Conservation (phyloP, 2,329 filamentous ascomycete genomes). For the Cladosporium cucumerinum region DNA sequence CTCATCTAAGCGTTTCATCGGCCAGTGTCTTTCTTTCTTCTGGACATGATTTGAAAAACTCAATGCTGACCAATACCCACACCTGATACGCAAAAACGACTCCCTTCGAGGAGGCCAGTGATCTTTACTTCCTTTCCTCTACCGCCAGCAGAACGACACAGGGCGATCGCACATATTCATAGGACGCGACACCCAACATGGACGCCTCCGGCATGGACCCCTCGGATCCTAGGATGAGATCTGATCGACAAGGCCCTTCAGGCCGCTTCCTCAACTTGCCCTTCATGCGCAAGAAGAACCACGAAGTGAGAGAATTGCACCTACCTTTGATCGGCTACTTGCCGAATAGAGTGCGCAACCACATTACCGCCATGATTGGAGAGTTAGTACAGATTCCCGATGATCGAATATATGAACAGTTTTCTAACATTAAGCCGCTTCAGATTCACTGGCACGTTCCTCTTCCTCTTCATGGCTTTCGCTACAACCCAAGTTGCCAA, state of each 20-base stretch:
- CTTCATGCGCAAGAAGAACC: slow-evolving; percentile 36
- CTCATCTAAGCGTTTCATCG: slow-evolving; percentile 2
- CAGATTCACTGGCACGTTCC: slow-evolving; percentile 43
- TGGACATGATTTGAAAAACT: background rate
- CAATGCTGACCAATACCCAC: background rate
- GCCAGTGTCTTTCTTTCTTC: background rate
- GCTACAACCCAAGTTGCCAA: slow-evolving; percentile 42
- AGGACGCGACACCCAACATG: background rate
- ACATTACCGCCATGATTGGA: slow-evolving; percentile 46
- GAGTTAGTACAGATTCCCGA: slow-evolving; percentile 24
- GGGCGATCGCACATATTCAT: background rate
- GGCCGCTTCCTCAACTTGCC: slow-evolving; percentile 36
- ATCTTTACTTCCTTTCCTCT: background rate
- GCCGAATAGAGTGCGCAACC: slow-evolving; percentile 42
- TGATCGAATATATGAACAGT: background rate
- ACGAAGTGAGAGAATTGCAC: slow-evolving; percentile 37
- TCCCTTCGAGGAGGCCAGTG: background rate
- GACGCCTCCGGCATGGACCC: background rate
- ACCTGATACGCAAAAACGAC: background rate
- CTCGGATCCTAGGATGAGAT: slow-evolving; percentile 6
- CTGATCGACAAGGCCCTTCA: slow-evolving; percentile 9
- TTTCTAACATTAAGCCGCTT: background rate
- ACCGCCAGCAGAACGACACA: background rate
- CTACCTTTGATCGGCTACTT: slow-evolving; percentile 42
- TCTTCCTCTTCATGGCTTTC: slow-evolving; percentile 45